A percentile compares a stretch with the other conserved stretches of the same genome.
These are phyloP conservation scores for Rhynchosporium graminicola DNA, from an alignment of 2,329 filamentous ascomycete genomes.

Conservation along the genomic window DNA sequence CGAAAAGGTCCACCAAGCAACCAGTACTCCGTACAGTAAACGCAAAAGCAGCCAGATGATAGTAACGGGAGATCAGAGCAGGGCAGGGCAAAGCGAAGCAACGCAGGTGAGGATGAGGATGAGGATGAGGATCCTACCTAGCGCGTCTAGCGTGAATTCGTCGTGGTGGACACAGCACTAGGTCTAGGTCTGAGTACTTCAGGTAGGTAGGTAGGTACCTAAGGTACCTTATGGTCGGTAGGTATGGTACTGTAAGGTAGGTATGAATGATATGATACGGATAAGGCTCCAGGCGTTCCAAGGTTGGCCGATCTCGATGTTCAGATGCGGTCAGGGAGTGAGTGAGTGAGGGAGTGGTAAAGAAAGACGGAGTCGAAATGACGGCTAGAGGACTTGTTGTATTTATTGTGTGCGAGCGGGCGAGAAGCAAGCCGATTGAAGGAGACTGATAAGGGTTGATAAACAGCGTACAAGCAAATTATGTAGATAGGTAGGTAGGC, in stretches of 20 bases:
- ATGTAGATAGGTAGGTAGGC: background rate
- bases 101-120: background rate
- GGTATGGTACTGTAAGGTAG: background rate
- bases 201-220: background rate
- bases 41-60: background rate
- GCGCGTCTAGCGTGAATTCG: conserved; percentile 5
- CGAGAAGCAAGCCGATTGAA: too few species aligned
- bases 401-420: too few species aligned
- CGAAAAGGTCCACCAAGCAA: conserved; percentile 8
- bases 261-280: background rate
- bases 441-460: too few species aligned
- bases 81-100: conserved; percentile 3
- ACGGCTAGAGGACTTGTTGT: too few species aligned
- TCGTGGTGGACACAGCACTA: too few species aligned
- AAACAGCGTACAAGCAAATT: too few species aligned
- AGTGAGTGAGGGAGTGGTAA: too few species aligned
- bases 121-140: background rate
- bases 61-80: background rate
- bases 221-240: background rate
- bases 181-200: background rate
- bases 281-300: too few species aligned
- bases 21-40: conserved; percentile 5
- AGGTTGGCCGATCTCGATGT: too few species aligned
- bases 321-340: too few species aligned
- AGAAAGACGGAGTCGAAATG: too few species aligned